These are phyloP conservation scores for Pichia nakasei DNA, from an alignment of 805 yeast species.

Conservation along the genomic window DNA sequence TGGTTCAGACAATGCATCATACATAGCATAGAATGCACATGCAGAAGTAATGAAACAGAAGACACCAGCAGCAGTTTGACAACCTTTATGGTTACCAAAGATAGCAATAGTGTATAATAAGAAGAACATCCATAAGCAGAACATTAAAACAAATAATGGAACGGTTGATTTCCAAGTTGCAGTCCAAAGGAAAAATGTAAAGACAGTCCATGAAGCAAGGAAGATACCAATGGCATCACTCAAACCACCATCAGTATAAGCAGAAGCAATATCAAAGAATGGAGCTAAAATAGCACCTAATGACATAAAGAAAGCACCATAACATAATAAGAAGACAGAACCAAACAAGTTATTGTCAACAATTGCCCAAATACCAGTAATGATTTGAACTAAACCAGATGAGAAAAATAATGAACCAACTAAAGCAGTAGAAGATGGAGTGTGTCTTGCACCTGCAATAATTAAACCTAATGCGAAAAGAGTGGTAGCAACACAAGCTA, in stretches of 20 bases:
- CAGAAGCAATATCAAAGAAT: conserved; percentile 33
- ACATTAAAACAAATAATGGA: conserved; percentile 29
- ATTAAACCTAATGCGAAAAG: conserved; percentile 39
- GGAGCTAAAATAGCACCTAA: conserved; percentile 35
- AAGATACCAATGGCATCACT: conserved; percentile 37
- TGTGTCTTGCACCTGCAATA: conserved; percentile 35
- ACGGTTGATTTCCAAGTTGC: conserved; percentile 37
- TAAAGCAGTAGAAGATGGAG: conserved; percentile 33
- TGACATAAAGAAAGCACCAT: conserved; percentile 42
- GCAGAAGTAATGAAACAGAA: conserved; percentile 32
- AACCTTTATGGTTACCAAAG: conserved; percentile 26
- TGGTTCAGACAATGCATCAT: conserved; percentile 28
- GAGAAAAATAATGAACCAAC: conserved; percentile 37
- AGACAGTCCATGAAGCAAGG: conserved; percentile 40
- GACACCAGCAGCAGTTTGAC: conserved; percentile 34
- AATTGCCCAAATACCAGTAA: conserved; percentile 45
- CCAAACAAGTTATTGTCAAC: conserved; percentile 40
- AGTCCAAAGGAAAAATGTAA: conserved; percentile 34
- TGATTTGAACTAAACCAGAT: conserved; percentile 40
- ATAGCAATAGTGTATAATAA: conserved; percentile 32
- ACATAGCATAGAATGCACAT: conserved; percentile 35
- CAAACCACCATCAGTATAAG: conserved; percentile 29
- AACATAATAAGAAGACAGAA: conserved; percentile 36
- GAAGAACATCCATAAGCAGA: conserved; percentile 34
- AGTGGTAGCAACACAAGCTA: conserved; percentile 36